Evolutionary conservation across 1,284 basidiomycete species (phyloP).

Genomic region (Schizophyllum commune): DNA sequence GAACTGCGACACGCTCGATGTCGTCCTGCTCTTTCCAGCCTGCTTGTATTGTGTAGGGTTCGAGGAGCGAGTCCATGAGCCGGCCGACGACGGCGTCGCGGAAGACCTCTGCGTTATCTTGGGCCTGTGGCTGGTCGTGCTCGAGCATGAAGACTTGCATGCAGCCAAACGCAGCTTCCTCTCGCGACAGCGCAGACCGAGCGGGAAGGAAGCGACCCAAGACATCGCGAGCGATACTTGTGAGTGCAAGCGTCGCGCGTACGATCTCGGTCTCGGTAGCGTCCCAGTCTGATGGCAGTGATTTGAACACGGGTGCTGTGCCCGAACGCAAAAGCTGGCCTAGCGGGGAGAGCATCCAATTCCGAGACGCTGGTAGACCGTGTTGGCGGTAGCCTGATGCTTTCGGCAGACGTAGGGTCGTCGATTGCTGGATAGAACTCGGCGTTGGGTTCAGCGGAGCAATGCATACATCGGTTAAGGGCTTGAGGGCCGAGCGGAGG

Average conservation of each 20-base stretch:
- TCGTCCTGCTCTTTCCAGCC: slow-evolving; percentile 19
- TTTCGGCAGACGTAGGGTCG: slow-evolving; percentile 48
- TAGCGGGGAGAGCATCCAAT: slow-evolving; percentile 72
- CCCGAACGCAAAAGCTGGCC: slow-evolving; percentile 80
- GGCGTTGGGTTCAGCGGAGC: slow-evolving; percentile 41
- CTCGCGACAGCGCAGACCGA: slow-evolving; percentile 36
- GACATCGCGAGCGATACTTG: slow-evolving; percentile 33
- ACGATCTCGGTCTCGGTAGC: slow-evolving; percentile 77
- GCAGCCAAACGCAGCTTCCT: slow-evolving; percentile 64
- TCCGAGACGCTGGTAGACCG: slow-evolving; percentile 59
- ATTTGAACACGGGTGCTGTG: slow-evolving; percentile 63
- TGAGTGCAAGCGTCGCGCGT: slow-evolving; percentile 55
- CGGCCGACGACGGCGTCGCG: slow-evolving; percentile 52
- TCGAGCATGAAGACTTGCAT: slow-evolving; percentile 97
- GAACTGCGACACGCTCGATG: slow-evolving; percentile 53
- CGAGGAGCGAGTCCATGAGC: slow-evolving; percentile 54
- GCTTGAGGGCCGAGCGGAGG: slow-evolving; percentile 36
- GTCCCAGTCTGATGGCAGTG: slow-evolving; percentile 70
- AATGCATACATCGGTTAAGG: slow-evolving; percentile 28
- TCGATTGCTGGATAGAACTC: slow-evolving; percentile 42
- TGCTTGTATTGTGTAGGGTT: slow-evolving; percentile 38
- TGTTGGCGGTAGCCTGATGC: slow-evolving; percentile 20
- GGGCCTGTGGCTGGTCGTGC: slow-evolving; percentile 52
- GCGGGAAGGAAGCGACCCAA: slow-evolving; percentile 36
- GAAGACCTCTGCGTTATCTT: slow-evolving; percentile 61